Conservation (phyloP, 352 stramenopile genomes). For the Phytophthora capsici region DNA sequence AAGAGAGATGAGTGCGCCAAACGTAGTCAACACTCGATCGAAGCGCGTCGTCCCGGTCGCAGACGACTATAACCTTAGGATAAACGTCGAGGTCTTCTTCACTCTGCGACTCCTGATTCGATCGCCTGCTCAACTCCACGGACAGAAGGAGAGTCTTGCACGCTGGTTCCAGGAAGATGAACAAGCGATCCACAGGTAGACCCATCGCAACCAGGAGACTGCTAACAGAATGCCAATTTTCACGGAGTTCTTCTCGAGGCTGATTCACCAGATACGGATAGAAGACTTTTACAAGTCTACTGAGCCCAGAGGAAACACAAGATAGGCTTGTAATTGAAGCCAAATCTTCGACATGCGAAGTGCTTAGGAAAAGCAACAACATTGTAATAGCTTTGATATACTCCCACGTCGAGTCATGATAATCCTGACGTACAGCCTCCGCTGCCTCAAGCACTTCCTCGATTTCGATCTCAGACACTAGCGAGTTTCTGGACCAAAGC, state of each 20-base stretch:
- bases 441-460: conserved; percentile 40
- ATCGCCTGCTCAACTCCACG: conserved; percentile 23
- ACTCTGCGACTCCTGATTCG: conserved; percentile 22
- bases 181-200: conserved; percentile 23
- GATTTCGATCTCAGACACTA: conserved; percentile 56
- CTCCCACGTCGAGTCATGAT: conserved; percentile 39
- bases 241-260: conserved; percentile 46
- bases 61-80: conserved; percentile 59
- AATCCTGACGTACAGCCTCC: conserved; percentile 32
- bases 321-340: background rate
- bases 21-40: conserved; percentile 44
- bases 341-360: background rate
- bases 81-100: conserved; percentile 25
- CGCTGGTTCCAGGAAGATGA: conserved; percentile 49
- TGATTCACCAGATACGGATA: conserved; percentile 76
- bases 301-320: conserved; percentile 38
- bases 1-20: conserved; percentile 35
- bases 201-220: conserved; percentile 34
- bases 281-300: conserved; percentile 58
- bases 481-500: conserved; percentile 36
- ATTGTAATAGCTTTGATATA: conserved; percentile 34
- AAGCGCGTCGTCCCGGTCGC: conserved; percentile 49
- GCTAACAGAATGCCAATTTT: conserved; percentile 46
- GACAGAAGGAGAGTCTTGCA: conserved; percentile 65
- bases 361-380: conserved; percentile 24